Base-by-base conservation (phyloP, 2,329 filamentous ascomycete genomes). In the Pseudogymnoascus sp. region DNA sequence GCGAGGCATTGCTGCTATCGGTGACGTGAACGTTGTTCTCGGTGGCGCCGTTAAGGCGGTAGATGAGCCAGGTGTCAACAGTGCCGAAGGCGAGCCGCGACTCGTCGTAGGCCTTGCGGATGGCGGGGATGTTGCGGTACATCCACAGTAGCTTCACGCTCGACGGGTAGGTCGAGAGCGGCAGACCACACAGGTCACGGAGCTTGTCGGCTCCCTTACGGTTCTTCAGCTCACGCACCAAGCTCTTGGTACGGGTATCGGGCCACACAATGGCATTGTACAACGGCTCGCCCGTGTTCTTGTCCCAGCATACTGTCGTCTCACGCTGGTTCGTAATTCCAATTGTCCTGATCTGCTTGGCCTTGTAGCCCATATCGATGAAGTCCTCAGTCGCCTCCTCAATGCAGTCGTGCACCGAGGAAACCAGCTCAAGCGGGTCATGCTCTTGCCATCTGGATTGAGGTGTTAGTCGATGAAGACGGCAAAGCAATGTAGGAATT, bases 181-280 rank as follows among this genome's bases (percentile, higher is more conserved):
- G 89, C 43, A 93, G 79, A 62, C 90, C 90, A 69, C 88, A 91
- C 62, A 89, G 78, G 57, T 82, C 76, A 60, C 79, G 81, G 59
- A 93, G 76, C 64, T 88, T 81, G 62, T 88, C 83, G 16, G 88
- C 82, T 30, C 87, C 88, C 18, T 84, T 76, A 64, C 82, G 79
- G 14, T 76, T 73, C 74, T 90, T 91, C 32, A 93, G 76, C 67
- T 90, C 85, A 63, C 88, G 84, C 8, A 91, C 89, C 57, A 93
- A 77, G 60, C 82, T 79, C 65, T 84, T 82, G 57, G 88, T 87
- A 60, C 90, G 80, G n/a, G 89, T 92, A 71, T 94, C 90, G 38
- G 90, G 88, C 89, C 90, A 93, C 60, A 89, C 89, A 64, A 94
- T 90, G 64, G 89, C 89, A 70, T 91, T 91, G 77, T 91, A 81